Evolutionary conservation across 345 rosid species (phyloP).

Genomic region (Gossypium stocksii): DNA sequence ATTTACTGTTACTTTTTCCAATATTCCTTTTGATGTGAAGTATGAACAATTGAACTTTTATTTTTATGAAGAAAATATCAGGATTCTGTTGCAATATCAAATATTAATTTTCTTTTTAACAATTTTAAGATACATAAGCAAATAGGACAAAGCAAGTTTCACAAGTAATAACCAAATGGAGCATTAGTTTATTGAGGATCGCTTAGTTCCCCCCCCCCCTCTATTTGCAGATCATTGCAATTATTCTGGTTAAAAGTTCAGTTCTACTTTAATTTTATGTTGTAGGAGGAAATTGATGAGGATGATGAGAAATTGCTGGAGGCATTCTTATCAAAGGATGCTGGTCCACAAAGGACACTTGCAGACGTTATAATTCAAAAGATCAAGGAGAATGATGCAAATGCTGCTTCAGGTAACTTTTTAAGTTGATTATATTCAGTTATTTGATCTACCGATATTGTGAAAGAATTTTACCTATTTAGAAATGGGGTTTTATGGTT

Average conservation of each 20-base stretch:
- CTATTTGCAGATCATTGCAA: background rate
- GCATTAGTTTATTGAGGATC: background rate
- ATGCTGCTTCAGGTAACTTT: conserved; percentile 54
- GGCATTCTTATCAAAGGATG: conserved; percentile 65
- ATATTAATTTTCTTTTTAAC: background rate
- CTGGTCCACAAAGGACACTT: conserved; percentile 65
- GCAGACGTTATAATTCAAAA: conserved; percentile 68
- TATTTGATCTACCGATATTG: background rate
- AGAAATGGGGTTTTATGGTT: background rate
- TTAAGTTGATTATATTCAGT: background rate
- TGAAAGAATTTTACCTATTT: background rate
- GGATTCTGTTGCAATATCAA: background rate
- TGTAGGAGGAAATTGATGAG: conserved; percentile 69
- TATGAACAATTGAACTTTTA: background rate
- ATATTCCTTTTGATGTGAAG: background rate
- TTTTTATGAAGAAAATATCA: background rate
- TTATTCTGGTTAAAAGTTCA: background rate
- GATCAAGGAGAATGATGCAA: conserved; percentile 54
- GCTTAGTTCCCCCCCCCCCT: background rate
- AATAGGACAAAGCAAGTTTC: background rate
- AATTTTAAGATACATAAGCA: background rate
- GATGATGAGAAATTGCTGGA: conserved; percentile 81
- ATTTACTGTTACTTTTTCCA: background rate
- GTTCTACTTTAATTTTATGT: background rate
- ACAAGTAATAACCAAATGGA: background rate